phyloP scores from a whole-genome alignment of 164 flowering plant genomes.

The Berberis thunbergii region DNA sequence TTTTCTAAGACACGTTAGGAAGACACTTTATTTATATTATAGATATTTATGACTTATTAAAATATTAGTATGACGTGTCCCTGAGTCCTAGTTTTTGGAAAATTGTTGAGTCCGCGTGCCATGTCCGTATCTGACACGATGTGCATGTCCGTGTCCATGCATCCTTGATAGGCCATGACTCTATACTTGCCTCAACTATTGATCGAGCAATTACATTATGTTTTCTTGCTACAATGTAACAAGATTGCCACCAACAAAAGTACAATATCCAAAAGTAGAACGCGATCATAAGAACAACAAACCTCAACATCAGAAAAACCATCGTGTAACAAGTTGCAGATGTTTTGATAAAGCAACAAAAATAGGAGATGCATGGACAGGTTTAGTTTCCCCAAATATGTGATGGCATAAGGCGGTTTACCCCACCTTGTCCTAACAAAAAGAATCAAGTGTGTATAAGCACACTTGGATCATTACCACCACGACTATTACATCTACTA shows the following conservation, averaged over 20 bases:
- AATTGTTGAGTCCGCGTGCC: too few relatives aligned
- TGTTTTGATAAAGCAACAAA: not conserved
- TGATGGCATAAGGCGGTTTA: not conserved
- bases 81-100: too few relatives aligned
- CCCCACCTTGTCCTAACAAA: not conserved
- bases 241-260: slow-evolving; percentile 2
- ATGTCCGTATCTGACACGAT: too few relatives aligned
- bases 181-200: not conserved
- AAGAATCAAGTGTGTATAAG: not conserved
- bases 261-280: not conserved
- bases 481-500: not conserved
- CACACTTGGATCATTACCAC: not conserved
- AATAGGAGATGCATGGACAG: not conserved
- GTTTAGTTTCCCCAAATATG: not conserved
- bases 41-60: too few relatives aligned
- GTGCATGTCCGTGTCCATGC: too few relatives aligned
- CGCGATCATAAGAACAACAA: not conserved
- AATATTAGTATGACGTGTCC: too few relatives aligned
- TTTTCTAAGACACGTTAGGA: too few relatives aligned
- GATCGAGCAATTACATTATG: not conserved
- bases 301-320: not conserved
- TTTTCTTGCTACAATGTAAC: not conserved
- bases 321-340: not conserved
- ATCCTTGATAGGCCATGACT: not conserved
- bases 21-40: too few relatives aligned